Evolutionary conservation across 2,329 filamentous ascomycete genomes (phyloP).

Genomic region (Fusarium keratoplasticum): DNA sequence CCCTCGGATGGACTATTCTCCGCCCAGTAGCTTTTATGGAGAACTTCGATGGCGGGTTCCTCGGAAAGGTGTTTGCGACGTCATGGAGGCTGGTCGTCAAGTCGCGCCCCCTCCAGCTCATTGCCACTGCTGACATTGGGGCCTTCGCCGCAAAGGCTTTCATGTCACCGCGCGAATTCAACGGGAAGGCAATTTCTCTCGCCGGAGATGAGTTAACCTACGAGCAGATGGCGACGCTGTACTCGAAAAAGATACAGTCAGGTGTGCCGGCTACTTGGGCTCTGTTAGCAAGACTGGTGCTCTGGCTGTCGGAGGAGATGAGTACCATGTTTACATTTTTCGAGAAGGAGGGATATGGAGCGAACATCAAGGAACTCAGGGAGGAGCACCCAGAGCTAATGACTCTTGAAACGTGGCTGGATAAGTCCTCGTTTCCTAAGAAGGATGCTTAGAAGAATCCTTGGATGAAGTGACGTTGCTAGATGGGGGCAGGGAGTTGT

Average conservation of each 20-base stretch:
- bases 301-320: not conserved
- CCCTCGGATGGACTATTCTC: slow-evolving; percentile 53
- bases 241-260: not conserved
- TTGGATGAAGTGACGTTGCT: not conserved
- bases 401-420: not conserved
- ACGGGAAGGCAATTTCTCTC: not conserved
- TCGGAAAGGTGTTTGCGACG: slow-evolving; percentile 48
- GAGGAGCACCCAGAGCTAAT: not conserved
- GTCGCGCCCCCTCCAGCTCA: slow-evolving; percentile 39
- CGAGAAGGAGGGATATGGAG: not conserved
- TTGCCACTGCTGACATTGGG: not conserved
- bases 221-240: not conserved
- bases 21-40: slow-evolving; percentile 57
- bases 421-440: not conserved
- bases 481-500: not conserved
- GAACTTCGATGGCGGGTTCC: slow-evolving; percentile 48
- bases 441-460: not conserved
- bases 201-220: not conserved
- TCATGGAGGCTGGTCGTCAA: slow-evolving; percentile 47
- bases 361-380: not conserved
- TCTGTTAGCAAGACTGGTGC: not conserved
- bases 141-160: not conserved
- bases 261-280: not conserved
- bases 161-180: not conserved
- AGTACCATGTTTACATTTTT: not conserved